Percentiles rank a stretch among this genome's conserved stretches.
Conservation (phyloP, 108 stramenopile genomes). For the Stephanodiscus minutulus region DNA sequence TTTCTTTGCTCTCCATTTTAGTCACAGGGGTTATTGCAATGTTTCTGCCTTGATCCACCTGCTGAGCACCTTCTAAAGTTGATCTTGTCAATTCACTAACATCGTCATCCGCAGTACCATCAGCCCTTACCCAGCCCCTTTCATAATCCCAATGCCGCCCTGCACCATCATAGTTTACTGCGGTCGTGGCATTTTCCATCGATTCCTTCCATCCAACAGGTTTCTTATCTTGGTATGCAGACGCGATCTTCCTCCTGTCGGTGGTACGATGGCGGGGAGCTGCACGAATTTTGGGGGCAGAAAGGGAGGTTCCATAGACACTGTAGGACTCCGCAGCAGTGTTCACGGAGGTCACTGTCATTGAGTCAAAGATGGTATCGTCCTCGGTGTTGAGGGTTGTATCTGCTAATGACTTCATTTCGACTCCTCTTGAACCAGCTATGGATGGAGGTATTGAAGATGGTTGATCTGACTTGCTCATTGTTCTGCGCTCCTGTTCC, state of each 20-base stretch:
- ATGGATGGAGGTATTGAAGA: not conserved
- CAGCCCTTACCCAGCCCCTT: constrained; percentile 58
- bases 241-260: constrained; percentile 33
- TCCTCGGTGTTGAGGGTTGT: not conserved
- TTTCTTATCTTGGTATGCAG: constrained; percentile 21
- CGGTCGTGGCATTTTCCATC: constrained; percentile 69
- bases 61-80: constrained; percentile 1
- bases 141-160: constrained; percentile 69
- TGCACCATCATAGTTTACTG: constrained; percentile 25
- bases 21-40: not conserved
- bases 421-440: not conserved
- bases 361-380: constrained; percentile 19
- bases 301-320: constrained; percentile 16
- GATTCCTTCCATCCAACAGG: constrained; percentile 68
- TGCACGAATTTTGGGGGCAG: constrained; percentile 26
- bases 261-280: constrained; percentile 24
- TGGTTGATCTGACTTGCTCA: constrained; percentile 8
- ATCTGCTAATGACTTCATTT: not conserved
- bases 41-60: constrained; percentile 12
- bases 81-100: constrained; percentile 37
- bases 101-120: constrained; percentile 37
- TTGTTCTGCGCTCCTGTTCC: not conserved
- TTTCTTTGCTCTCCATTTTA: too few relatives aligned
- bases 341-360: constrained; percentile 33
- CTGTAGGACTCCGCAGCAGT: constrained; percentile 32